A percentile compares a stretch with the other conserved stretches of the same genome.
Evolutionary conservation across 768 basidiomycete species (phyloP).

Genomic region (Rhodosporidiobolus sp.): DNA sequence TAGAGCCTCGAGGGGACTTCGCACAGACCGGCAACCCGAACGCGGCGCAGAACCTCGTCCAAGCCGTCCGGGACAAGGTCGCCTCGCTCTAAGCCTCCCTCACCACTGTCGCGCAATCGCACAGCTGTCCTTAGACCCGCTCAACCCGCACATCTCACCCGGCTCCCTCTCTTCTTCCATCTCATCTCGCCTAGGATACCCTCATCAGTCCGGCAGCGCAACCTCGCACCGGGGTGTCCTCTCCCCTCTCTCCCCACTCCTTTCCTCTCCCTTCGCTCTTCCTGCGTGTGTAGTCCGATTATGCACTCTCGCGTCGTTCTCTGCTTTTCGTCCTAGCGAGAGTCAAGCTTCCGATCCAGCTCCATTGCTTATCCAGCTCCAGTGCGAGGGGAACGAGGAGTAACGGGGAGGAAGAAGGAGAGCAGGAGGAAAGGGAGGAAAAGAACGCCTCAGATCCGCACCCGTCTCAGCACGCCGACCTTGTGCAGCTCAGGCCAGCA

Average conservation of each 20-base stretch:
- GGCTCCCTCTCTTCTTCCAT: background rate
- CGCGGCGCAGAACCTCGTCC: conserved; percentile 17
- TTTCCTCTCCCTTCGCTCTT: background rate
- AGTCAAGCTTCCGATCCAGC: background rate
- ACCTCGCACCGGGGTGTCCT: no score
- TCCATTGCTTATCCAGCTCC: no score
- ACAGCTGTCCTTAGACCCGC: no score
- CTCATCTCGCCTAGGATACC: background rate
- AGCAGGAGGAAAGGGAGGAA: no score
- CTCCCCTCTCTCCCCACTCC: background rate
- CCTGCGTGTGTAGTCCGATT: background rate
- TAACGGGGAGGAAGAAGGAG: no score
- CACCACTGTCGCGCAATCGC: no score
- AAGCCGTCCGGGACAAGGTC: conserved; percentile 30
- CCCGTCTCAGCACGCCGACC: conserved; percentile 23
- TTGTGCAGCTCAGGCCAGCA: conserved; percentile 35
- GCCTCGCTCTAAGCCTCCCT: conserved; percentile 9
- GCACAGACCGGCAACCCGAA: conserved; percentile 11
- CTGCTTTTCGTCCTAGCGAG: no score
- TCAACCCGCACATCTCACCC: background rate
- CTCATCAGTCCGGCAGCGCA: no score
- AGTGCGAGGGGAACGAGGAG: background rate
- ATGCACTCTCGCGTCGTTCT: conserved; percentile 3
- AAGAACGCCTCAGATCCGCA: conserved; percentile 5
- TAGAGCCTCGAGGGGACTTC: background rate